phyloP scores from a whole-genome alignment of 2,329 filamentous ascomycete species.

The Neurospora crassa region DNA sequence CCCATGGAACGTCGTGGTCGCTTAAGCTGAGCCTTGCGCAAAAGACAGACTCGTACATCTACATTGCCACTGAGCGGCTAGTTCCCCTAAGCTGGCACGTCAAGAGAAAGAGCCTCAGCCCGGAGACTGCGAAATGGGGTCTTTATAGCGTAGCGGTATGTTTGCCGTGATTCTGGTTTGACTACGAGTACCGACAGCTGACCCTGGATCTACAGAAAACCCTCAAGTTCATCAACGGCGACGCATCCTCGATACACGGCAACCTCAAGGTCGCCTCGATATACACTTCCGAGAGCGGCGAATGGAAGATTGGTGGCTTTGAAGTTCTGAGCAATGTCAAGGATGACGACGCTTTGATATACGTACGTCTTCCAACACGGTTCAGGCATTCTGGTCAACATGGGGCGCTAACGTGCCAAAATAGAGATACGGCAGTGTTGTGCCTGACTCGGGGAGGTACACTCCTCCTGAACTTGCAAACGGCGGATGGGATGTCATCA shows the following conservation, averaged over 20 bases:
- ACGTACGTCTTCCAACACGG: constrained; percentile 37
- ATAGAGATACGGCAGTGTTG: constrained; percentile 74
- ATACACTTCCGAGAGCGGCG: constrained; percentile 90
- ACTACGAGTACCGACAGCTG: not conserved
- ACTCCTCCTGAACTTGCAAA: constrained; percentile 79
- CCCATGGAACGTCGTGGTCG: not conserved
- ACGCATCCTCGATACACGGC: constrained; percentile 86
- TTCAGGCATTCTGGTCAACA: not conserved
- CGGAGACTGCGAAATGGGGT: constrained; percentile 96
- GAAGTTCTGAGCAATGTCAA: constrained; percentile 92
- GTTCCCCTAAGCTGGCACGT: constrained; percentile 84
- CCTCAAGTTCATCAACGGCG: constrained; percentile 90
- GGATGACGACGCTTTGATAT: constrained; percentile 89
- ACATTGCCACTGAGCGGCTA: constrained; percentile 88
- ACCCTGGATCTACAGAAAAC: constrained; percentile 53
- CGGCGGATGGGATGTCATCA: constrained; percentile 85
- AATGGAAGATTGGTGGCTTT: constrained; percentile 95
- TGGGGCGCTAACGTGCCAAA: constrained; percentile 5
- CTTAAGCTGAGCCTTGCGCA: constrained; percentile 12
- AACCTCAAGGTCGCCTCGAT: constrained; percentile 76
- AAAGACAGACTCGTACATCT: constrained; percentile 87
- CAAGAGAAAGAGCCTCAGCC: constrained; percentile 74
- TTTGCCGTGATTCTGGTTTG: not conserved
- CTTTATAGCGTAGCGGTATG: constrained; percentile 73
- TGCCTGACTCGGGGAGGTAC: constrained; percentile 78